Evolutionary conservation across 1,139 yeast species (phyloP).

Genomic region (Geotrichum candidum): DNA sequence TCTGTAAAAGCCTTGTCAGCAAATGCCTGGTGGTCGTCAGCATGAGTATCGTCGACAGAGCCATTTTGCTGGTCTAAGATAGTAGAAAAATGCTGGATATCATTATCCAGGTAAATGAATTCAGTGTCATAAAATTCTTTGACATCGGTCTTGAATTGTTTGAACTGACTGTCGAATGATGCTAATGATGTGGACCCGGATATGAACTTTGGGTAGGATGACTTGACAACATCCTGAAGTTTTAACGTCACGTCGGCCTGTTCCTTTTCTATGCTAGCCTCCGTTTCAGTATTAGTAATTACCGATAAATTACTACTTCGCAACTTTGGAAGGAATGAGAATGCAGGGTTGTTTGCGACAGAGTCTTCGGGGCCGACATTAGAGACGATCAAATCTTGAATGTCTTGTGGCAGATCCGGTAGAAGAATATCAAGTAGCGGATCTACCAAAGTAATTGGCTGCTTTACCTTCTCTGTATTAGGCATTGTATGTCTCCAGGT

Average conservation of each 20-base stretch:
- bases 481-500: background rate
- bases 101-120: constrained; percentile 14
- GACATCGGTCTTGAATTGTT: constrained; percentile 19
- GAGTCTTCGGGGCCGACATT: background rate
- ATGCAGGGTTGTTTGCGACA: background rate
- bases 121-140: constrained; percentile 17
- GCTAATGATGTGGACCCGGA: constrained; percentile 24
- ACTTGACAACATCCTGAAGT: constrained; percentile 8
- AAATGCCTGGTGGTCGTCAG: background rate
- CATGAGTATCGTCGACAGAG: constrained; percentile 1
- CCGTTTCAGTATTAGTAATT: constrained; percentile 11
- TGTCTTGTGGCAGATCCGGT: constrained; percentile 22
- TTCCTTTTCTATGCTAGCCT: constrained; percentile 2
- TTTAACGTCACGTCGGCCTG: constrained; percentile 1
- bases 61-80: background rate
- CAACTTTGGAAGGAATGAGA: constrained; percentile 7
- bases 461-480: background rate
- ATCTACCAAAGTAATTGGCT: constrained; percentile 15
- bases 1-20: background rate
- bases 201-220: constrained; percentile 19
- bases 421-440: constrained; percentile 27
- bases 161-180: constrained; percentile 20
- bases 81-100: constrained; percentile 11
- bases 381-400: constrained; percentile 5
- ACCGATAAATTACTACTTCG: constrained; percentile 6